A percentile compares a stretch with the other conserved stretches of the same genome.
Evolutionary conservation across 768 basidiomycete species (phyloP).

Genomic region (Infundibulicybe gibba): DNA sequence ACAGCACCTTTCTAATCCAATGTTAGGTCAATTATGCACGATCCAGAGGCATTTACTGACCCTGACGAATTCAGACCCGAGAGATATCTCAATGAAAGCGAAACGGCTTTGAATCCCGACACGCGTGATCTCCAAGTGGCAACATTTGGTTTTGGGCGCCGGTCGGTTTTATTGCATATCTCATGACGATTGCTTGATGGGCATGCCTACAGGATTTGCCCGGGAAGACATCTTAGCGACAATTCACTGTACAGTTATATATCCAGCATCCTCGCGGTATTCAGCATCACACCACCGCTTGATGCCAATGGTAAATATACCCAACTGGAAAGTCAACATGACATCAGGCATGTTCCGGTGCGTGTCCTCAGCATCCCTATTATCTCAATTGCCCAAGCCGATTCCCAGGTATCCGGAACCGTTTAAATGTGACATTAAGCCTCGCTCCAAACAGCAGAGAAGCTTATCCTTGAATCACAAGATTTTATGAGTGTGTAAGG

Average conservation of each 20-base stretch:
- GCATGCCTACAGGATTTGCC: constrained; percentile 15
- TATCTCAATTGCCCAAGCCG: neutral
- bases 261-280: constrained; percentile 18
- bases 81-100: no score
- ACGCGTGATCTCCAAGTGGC: constrained; percentile 4
- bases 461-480: constrained; percentile 5
- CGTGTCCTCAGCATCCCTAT: neutral
- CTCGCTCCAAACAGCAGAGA: constrained; percentile 9
- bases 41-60: constrained; percentile 4
- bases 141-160: constrained; percentile 10
- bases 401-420: constrained; percentile 9
- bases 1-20: neutral
- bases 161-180: neutral
- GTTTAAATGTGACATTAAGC: constrained; percentile 13
- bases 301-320: constrained; percentile 12
- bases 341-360: constrained; percentile 5
- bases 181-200: neutral
- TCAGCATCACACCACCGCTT: constrained; percentile 15
- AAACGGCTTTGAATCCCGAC: constrained; percentile 6
- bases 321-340: constrained; percentile 11
- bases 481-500: no score
- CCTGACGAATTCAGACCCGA: no score
- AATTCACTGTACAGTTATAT: no score
- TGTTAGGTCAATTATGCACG: neutral
- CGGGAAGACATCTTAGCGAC: no score